Conservation (phyloP, 352 stramenopile species). For the Pythium aquatile region DNA sequence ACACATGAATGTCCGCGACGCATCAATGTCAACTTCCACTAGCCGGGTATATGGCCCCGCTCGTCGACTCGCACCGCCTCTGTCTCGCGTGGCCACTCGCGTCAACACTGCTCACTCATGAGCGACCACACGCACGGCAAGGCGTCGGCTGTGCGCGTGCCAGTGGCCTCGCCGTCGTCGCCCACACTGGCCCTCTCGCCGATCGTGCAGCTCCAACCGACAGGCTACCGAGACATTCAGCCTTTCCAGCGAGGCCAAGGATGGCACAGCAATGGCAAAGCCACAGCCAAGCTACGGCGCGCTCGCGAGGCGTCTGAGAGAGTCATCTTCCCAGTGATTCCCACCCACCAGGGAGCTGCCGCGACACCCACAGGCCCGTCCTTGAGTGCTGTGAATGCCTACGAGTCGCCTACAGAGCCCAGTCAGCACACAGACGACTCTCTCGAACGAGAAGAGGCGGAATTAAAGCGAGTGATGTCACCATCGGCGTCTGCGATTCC, state of each 20-base stretch:
- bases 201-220: conserved; percentile 58
- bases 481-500: conserved; percentile 28
- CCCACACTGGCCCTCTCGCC: conserved; percentile 40
- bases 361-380: conserved; percentile 12
- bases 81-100: not conserved
- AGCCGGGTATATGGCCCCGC: not conserved
- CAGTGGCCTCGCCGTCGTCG: conserved; percentile 12
- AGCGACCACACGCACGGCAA: conserved; percentile 20
- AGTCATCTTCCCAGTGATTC: conserved; percentile 51
- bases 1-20: not conserved
- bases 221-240: conserved; percentile 67
- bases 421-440: conserved; percentile 7
- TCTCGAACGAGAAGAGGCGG: conserved; percentile 18
- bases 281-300: conserved; percentile 25
- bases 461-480: conserved; percentile 15
- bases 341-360: conserved; percentile 2
- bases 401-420: not conserved
- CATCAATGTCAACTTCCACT: conserved; percentile 20
- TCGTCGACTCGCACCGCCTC: not conserved
- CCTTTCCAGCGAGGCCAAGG: conserved; percentile 63
- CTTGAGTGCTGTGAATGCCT: conserved; percentile 16
- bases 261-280: conserved; percentile 61
- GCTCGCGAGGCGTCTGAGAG: conserved; percentile 27
- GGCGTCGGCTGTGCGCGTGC: conserved; percentile 20
- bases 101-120: not conserved